Percentiles rank a stretch among this genome's conserved stretches.
Evolutionary conservation across 805 yeast genomes (phyloP).

Genomic region (Lipomyces sp.): DNA sequence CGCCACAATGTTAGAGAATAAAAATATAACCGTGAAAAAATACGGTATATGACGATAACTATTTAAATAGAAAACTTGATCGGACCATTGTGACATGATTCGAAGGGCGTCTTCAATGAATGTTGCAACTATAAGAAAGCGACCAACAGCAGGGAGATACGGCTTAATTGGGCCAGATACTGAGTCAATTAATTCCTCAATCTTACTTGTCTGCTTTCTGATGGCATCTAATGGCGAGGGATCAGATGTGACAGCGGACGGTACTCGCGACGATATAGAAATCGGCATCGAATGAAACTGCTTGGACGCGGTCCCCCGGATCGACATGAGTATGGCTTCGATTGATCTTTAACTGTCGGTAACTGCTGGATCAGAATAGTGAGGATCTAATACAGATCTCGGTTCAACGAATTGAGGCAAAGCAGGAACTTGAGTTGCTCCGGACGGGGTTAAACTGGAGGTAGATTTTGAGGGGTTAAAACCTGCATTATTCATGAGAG

Average conservation of each 20-base stretch:
- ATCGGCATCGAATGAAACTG: constrained; percentile 39
- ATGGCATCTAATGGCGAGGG: constrained; percentile 36
- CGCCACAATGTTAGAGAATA: constrained; percentile 62
- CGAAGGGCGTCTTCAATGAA: constrained; percentile 88
- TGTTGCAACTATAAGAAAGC: constrained; percentile 90
- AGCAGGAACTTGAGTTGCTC: background rate
- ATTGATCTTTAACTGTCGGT: background rate
- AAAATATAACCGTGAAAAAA: constrained; percentile 74
- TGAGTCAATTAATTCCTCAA: constrained; percentile 35
- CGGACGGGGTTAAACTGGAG: background rate
- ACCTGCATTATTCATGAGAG: background rate
- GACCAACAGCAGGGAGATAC: constrained; percentile 80
- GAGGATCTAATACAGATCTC: background rate
- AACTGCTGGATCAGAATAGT: background rate
- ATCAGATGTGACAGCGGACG: constrained; percentile 31
- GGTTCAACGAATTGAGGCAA: background rate
- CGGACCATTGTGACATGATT: constrained; percentile 85
- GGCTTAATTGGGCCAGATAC: constrained; percentile 38
- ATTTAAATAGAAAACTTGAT: constrained; percentile 83
- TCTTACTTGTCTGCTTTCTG: constrained; percentile 31
- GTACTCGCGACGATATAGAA: constrained; percentile 30
- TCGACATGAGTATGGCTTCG: constrained; percentile 25
- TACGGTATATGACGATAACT: constrained; percentile 79
- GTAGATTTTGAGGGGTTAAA: background rate
- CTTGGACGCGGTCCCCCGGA: constrained; percentile 36